Evolutionary conservation across 2,329 filamentous ascomycete species (phyloP), one percentile per base, ranked within the genome.

Genomic region (Penicillium hesseltinei): DNA sequence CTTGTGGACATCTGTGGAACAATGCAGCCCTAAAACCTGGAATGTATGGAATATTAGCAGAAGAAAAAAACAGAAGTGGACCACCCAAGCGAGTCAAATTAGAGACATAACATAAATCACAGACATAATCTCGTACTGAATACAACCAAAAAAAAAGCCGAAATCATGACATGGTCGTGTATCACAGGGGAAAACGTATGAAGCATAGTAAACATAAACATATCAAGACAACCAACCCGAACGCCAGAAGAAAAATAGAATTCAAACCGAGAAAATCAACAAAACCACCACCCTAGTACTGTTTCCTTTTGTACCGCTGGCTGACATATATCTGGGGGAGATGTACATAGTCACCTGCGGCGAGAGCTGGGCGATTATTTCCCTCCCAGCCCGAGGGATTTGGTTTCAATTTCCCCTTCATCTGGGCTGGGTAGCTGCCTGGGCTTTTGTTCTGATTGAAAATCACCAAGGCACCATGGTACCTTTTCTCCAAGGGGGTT

Each of bases 211-310:
- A 51, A 56, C 10, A 43, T 44, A 51, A 51, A 56, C 10, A 43
- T 44, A 51, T 51, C 46, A 25, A 51, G n/a, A 56, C 53, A 56
- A 33, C 53, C 46, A 33, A 33, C 53, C 46, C 39, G 10, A 56
- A 56, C 46, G 31, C 53, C 53, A 10, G 13, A 56, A 51, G 10
- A 33, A 51, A 55, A 44, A 38, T 8, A 27, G 23, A 45, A 25
- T 17, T 9, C n/a, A 51, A 51, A 44, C 46, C 17, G 31, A 44
- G 11, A 38, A 49, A 44, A 48, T 19, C 38, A 42, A 51, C 15
- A 51, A 51, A 45, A 33, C 19, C 33, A 44, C 29, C 44, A 23
- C 27, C 49, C 29, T 17, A 51, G n/a, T 17, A 44, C 31, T 33
- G 38, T 44, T 9, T 27, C 17, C 27, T 7, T 29, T 21, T 19